Percentiles rank a stretch among this genome's conserved stretches.
These are phyloP conservation scores for Infundibulicybe gibba DNA, from an alignment of 768 basidiomycete species.

Conservation along the genomic window DNA sequence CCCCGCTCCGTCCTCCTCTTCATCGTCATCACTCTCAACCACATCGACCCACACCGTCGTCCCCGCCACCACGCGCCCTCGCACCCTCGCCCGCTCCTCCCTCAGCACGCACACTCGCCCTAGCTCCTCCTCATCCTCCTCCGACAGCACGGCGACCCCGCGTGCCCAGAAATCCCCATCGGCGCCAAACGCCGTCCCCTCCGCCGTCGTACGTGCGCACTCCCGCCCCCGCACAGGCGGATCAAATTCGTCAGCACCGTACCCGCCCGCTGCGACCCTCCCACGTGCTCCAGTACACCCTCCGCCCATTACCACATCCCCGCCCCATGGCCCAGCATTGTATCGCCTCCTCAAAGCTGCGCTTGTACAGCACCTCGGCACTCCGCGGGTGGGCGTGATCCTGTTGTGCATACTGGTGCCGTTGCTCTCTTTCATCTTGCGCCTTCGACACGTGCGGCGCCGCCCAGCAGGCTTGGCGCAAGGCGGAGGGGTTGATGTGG, in stretches of 20 bases:
- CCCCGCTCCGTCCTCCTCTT: constrained; percentile 56
- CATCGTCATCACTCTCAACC: constrained; percentile 69
- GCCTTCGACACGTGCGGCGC: constrained; percentile 41
- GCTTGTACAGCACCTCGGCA: too few relatives aligned
- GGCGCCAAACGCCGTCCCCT: background rate
- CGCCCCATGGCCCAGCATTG: too few relatives aligned
- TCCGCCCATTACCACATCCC: too few relatives aligned
- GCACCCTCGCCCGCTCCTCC: too few relatives aligned
- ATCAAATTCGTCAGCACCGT: constrained; percentile 11
- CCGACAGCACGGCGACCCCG: too few relatives aligned
- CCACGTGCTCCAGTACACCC: too few relatives aligned
- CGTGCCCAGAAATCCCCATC: too few relatives aligned
- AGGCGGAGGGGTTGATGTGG: constrained; percentile 21
- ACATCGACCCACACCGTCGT: constrained; percentile 71
- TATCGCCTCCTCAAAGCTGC: too few relatives aligned
- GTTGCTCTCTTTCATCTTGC: constrained; percentile 44
- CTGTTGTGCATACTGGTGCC: constrained; percentile 41
- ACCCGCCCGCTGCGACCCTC: constrained; percentile 7
- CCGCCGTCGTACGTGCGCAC: constrained; percentile 19
- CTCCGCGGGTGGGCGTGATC: too few relatives aligned
- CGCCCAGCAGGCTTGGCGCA: constrained; percentile 14
- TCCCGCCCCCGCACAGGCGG: constrained; percentile 19
- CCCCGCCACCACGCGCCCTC: constrained; percentile 38
- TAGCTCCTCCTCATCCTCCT: too few relatives aligned
- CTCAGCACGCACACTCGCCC: too few relatives aligned